Percentiles rank a stretch among this genome's conserved stretches.
Evolutionary conservation across 2,329 filamentous ascomycete species (phyloP).

Genomic region (Zymoseptoria pseudotritici): DNA sequence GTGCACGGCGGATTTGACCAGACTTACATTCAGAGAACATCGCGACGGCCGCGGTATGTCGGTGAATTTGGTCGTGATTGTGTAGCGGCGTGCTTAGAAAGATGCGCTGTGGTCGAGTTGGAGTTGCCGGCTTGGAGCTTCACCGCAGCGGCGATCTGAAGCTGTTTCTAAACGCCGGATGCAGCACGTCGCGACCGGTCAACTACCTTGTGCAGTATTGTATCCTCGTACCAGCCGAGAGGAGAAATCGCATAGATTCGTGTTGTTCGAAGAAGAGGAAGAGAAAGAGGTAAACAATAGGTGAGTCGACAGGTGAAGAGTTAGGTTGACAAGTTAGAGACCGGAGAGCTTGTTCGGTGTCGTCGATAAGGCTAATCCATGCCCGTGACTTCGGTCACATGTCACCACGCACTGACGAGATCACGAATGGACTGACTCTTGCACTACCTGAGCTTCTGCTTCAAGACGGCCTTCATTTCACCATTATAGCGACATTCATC

Average conservation of each 20-base stretch:
- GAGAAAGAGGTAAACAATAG: neutral
- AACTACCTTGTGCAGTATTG: neutral
- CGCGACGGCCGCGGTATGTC: conserved; percentile 10
- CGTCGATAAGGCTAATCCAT: neutral
- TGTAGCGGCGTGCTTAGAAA: neutral
- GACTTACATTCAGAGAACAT: conserved; percentile 88
- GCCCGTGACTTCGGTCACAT: neutral
- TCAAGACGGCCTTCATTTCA: neutral
- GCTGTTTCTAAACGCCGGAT: neutral
- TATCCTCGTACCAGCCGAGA: neutral
- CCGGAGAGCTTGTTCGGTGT: neutral
- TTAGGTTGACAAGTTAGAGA: neutral
- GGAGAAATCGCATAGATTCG: neutral
- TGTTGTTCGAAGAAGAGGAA: neutral
- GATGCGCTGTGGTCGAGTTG: neutral
- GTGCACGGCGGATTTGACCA: conserved; percentile 12
- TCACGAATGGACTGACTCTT: neutral
- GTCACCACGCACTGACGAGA: neutral
- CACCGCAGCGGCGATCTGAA: neutral
- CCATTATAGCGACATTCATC: neutral
- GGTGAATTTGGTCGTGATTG: neutral
- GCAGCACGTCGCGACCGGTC: neutral
- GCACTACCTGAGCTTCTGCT: neutral
- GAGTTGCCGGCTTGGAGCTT: neutral
- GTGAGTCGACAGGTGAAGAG: neutral